Base-by-base conservation (phyloP, 768 basidiomycete species). In the Exidia glandulosa region DNA sequence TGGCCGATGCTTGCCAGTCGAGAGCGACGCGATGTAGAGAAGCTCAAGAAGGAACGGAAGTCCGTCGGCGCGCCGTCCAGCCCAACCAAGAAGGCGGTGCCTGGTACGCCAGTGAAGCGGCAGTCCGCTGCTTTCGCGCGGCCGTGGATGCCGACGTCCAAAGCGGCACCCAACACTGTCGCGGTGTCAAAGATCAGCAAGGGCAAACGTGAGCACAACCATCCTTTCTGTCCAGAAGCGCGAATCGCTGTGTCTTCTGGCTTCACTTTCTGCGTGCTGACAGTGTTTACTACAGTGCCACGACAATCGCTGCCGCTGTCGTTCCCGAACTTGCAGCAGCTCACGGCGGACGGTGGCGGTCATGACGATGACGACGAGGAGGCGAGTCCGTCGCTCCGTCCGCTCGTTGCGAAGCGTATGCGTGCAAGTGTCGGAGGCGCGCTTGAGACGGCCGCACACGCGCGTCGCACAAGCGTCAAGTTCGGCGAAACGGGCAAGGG, bases 21-120 rank as follows among this genome's bases (percentile, higher is more conserved):
- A 32, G 77, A 75, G 14, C 67, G 56, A 14, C 32, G 56, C 32
- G 56, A 34, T 29, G 33, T 57, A 16, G 56, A 75, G 2, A 80
- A 80, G 63, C 45, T n/a, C 63, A 61, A 32, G 66, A 60, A 31
- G 65, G 63, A 25, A 62, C 65, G 1, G 56, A 10, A 31, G 10
- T n/a, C 7, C 16, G 56, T 19, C 14, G 19, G 56, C 68, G 56
- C 63, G 62, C 61, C 59, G 65, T 60, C 48, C 59, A n/a, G n/a
- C n/a, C 63, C 63, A 59, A 64, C 63, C 3, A 73, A 69, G 19
- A 90, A 88, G 76, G 84, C 77, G 59, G 81, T 82, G 5, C 89
- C 89, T 1, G 88, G 86, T 0, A 91, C 89, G 14, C 89, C 89
- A 1, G 86, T 89, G n/a, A 91, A 91, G 77, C 83, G 78, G 67